Evolutionary conservation across 2,329 filamentous ascomycete genomes (phyloP).

Genomic region (Scorias spongiosa): DNA sequence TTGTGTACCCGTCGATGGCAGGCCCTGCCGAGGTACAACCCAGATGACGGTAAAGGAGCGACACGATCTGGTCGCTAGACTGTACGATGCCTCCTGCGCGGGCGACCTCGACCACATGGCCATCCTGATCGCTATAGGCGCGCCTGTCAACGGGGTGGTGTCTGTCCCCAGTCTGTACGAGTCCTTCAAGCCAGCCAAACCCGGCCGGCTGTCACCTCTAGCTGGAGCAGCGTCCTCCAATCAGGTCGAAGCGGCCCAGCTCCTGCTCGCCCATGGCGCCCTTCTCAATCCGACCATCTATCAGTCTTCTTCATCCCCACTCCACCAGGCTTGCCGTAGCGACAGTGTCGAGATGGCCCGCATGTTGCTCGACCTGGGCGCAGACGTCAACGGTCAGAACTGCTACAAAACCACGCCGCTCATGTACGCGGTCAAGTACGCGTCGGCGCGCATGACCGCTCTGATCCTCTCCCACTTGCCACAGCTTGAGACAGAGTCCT

Average conservation of each 20-base stretch:
- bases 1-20: not conserved
- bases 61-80: conserved; percentile 10
- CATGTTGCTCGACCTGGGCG: conserved; percentile 9
- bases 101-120: conserved; percentile 16
- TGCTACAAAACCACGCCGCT: conserved; percentile 17
- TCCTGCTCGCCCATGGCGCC: conserved; percentile 16
- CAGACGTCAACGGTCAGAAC: conserved; percentile 14
- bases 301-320: conserved; percentile 15
- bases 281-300: conserved; percentile 14
- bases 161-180: conserved; percentile 16
- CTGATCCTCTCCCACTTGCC: conserved; percentile 15
- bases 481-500: conserved; percentile 11
- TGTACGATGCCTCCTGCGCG: conserved; percentile 16
- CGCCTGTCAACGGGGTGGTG: conserved; percentile 13
- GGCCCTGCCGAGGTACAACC: conserved; percentile 1
- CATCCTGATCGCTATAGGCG: conserved; percentile 13
- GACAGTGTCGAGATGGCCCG: conserved; percentile 14
- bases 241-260: conserved; percentile 13
- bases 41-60: conserved; percentile 8
- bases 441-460: conserved; percentile 10
- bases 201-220: conserved; percentile 16
- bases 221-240: conserved; percentile 18
- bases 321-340: conserved; percentile 17
- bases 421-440: conserved; percentile 21
- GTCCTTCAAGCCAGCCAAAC: conserved; percentile 19